Conservation (phyloP, 768 basidiomycete species). For the Pleurotus ostreatus region DNA sequence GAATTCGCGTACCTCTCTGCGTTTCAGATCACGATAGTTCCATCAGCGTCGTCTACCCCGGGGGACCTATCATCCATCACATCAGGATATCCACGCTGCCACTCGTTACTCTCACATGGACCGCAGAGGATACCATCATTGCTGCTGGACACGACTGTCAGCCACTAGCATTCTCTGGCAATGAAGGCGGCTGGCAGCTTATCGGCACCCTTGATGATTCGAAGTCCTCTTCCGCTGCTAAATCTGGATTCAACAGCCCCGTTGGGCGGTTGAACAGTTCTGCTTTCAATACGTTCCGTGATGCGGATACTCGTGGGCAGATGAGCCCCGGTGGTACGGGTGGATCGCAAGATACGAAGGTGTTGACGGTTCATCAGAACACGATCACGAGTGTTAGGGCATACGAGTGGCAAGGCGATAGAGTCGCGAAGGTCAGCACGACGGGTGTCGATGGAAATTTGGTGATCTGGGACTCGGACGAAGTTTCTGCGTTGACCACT, state of each 20-base stretch:
- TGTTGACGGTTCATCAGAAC: constrained; percentile 94
- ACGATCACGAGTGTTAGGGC: constrained; percentile 90
- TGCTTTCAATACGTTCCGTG: constrained; percentile 91
- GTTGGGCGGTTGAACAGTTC: constrained; percentile 84
- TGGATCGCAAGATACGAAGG: constrained; percentile 57
- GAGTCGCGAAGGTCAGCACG: constrained; percentile 78
- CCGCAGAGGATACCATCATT: constrained; percentile 73
- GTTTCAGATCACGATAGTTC: constrained; percentile 88
- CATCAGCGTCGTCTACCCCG: constrained; percentile 89
- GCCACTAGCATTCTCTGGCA: constrained; percentile 82
- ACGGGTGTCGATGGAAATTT: constrained; percentile 92
- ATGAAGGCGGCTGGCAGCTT: constrained; percentile 71
- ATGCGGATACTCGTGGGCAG: constrained; percentile 81
- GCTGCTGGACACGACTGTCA: constrained; percentile 99
- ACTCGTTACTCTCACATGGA: constrained; percentile 82
- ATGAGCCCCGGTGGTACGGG: constrained; percentile 22
- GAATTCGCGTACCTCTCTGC: not conserved
- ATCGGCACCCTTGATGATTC: constrained; percentile 84
- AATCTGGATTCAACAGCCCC: constrained; percentile 39
- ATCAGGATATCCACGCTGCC: constrained; percentile 80
- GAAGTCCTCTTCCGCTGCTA: constrained; percentile 35
- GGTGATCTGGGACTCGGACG: constrained; percentile 67
- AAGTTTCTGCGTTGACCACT: constrained; percentile 54
- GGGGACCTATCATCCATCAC: constrained; percentile 64
- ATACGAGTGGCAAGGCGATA: constrained; percentile 57